These are phyloP conservation scores for Russula sp. DNA, from an alignment of 768 basidiomycete species.

Conservation along the genomic window DNA sequence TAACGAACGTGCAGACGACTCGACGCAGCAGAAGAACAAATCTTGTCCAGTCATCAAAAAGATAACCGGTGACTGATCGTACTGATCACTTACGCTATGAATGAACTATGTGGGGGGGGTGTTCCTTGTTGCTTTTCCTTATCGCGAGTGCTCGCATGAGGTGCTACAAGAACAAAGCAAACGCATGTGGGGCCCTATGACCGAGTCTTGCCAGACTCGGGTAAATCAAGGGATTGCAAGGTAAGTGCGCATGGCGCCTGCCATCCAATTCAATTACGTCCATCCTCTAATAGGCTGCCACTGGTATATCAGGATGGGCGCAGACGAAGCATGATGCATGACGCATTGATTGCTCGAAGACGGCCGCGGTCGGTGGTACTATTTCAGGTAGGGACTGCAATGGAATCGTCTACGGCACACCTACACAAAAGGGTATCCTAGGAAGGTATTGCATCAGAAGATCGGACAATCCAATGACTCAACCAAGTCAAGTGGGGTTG, in stretches of 20 bases:
- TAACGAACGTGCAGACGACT: no score
- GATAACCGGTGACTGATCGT: no score
- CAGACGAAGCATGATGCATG: constrained; percentile 3
- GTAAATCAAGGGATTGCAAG: background rate
- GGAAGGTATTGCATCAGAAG: no score
- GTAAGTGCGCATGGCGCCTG: no score
- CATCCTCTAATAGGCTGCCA: background rate
- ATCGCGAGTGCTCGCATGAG: constrained; percentile 8
- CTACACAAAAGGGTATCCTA: background rate
- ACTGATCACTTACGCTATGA: no score
- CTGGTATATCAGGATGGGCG: background rate
- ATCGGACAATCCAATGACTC: no score
- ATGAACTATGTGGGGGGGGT: background rate
- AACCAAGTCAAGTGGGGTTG: no score
- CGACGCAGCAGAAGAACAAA: no score
- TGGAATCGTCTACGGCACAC: background rate
- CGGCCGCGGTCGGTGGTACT: background rate
- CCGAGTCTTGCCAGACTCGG: background rate
- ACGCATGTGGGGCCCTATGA: background rate
- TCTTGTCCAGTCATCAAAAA: no score
- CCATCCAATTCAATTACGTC: constrained; percentile 6
- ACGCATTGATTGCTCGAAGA: background rate
- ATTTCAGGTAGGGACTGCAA: constrained; percentile 1
- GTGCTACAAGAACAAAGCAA: background rate
- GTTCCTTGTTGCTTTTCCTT: background rate